Evolutionary conservation across 2,329 filamentous ascomycete genomes (phyloP).

Genomic region (Claviceps quebecensis): DNA sequence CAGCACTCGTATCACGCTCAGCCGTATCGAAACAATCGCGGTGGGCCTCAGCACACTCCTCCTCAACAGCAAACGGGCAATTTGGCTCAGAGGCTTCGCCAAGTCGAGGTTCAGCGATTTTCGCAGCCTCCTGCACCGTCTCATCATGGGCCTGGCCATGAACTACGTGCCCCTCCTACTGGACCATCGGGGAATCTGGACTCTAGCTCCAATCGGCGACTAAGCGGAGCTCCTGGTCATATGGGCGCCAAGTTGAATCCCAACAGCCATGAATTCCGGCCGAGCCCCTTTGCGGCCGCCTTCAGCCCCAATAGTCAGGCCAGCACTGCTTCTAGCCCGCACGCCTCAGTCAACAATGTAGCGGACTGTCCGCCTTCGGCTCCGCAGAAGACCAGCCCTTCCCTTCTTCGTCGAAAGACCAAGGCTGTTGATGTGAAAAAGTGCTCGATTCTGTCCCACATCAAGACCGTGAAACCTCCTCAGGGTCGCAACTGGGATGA

Average conservation of each 20-base stretch:
- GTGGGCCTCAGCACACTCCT: constrained; percentile 27
- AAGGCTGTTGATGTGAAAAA: constrained; percentile 59
- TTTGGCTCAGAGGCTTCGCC: constrained; percentile 36
- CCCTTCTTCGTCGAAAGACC: constrained; percentile 56
- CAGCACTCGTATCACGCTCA: constrained; percentile 32
- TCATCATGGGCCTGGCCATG: constrained; percentile 42
- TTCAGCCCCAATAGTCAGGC: constrained; percentile 60
- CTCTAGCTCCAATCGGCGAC: constrained; percentile 36
- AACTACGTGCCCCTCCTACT: constrained; percentile 58
- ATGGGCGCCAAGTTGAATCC: constrained; percentile 47
- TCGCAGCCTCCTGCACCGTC: constrained; percentile 27
- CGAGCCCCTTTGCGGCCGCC: constrained; percentile 63
- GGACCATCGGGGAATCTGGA: constrained; percentile 51
- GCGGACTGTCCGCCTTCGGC: constrained; percentile 17
- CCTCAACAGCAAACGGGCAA: constrained; percentile 28
- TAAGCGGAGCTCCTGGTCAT: constrained; percentile 36
- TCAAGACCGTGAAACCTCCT: constrained; percentile 39
- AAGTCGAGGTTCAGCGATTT: constrained; percentile 37
- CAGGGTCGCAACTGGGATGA: constrained; percentile 50
- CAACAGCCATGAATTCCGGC: constrained; percentile 66
- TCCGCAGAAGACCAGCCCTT: constrained; percentile 17
- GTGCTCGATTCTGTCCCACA: constrained; percentile 38
- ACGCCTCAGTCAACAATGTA: constrained; percentile 41
- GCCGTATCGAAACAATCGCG: constrained; percentile 34
- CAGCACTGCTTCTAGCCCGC: constrained; percentile 62